Conservation (phyloP, 75 land plant species). For the Selaginella moellendorffii region DNA sequence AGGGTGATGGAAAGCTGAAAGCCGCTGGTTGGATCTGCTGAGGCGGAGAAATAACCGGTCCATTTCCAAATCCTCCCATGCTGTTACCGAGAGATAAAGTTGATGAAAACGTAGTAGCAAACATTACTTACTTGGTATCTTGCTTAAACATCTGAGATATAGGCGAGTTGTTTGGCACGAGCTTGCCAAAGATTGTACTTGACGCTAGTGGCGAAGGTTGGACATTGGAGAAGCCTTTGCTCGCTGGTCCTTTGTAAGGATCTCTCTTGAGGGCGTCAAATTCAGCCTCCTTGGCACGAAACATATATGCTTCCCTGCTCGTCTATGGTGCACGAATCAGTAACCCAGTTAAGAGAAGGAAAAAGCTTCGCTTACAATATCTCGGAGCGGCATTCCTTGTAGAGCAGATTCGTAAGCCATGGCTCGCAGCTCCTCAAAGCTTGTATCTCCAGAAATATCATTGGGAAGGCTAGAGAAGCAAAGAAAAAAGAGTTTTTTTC, state of each 20-base stretch:
- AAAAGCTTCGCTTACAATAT: conserved; percentile 39
- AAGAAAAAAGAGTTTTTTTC: background rate
- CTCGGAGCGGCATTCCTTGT: conserved; percentile 35
- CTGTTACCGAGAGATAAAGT: no score
- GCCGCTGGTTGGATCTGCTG: no score
- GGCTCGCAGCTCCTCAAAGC: conserved; percentile 60
- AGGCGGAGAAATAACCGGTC: no score
- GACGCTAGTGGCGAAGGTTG: no score
- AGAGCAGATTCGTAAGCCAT: conserved; percentile 50
- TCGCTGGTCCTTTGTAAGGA: conserved; percentile 27
- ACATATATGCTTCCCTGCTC: conserved; percentile 41
- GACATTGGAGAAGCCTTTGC: no score
- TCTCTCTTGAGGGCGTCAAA: conserved; percentile 36
- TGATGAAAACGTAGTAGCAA: no score
- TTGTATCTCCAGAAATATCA: conserved; percentile 57
- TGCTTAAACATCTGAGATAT: no score
- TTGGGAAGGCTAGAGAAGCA: conserved; percentile 39
- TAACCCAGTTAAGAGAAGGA: background rate
- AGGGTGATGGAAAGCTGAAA: no score
- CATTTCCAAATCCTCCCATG: no score
- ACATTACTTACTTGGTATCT: no score
- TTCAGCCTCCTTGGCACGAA: conserved; percentile 34
- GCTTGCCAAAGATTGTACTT: no score
- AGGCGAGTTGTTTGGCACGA: no score
- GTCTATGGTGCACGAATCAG: conserved; percentile 22